Percentiles rank a stretch among this genome's conserved stretches.
phyloP scores from a whole-genome alignment of 441 rosid genomes.

The California macrophylla region DNA sequence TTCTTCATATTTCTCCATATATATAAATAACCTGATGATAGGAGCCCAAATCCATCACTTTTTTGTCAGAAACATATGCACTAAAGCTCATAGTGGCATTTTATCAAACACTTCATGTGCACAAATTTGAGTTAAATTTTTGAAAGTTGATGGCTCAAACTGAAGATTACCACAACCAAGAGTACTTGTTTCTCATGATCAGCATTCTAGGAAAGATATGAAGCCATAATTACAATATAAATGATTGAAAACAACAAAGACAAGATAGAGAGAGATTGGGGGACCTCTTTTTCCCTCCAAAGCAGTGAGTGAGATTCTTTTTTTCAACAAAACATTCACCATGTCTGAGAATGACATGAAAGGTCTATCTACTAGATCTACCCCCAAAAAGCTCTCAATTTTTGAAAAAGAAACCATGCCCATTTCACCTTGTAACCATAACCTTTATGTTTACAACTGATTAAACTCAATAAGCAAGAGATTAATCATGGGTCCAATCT shows the following conservation, averaged over 20 bases:
- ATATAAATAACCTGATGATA: conserved; percentile 8
- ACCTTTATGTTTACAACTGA: neutral
- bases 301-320: conserved; percentile 24
- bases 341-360: conserved; percentile 40
- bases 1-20: conserved; percentile 14
- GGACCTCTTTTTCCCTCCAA: conserved; percentile 7
- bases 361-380: conserved; percentile 23
- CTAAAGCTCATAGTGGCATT: conserved; percentile 16
- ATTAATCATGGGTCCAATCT: neutral
- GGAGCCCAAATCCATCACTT: conserved; percentile 14
- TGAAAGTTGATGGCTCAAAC: neutral
- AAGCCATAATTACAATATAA: conserved; percentile 15
- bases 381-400: conserved; percentile 5
- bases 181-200: neutral
- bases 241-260: conserved; percentile 8
- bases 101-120: conserved; percentile 13
- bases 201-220: conserved; percentile 7
- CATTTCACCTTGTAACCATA: neutral
- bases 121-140: neutral
- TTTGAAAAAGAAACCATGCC: neutral
- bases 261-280: conserved; percentile 3
- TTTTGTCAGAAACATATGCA: conserved; percentile 30
- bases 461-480: neutral
- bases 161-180: conserved; percentile 7
- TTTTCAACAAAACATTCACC: conserved; percentile 39